Base-by-base conservation (phyloP, 306 rosid genomes). In the Citrullus amarus region DNA sequence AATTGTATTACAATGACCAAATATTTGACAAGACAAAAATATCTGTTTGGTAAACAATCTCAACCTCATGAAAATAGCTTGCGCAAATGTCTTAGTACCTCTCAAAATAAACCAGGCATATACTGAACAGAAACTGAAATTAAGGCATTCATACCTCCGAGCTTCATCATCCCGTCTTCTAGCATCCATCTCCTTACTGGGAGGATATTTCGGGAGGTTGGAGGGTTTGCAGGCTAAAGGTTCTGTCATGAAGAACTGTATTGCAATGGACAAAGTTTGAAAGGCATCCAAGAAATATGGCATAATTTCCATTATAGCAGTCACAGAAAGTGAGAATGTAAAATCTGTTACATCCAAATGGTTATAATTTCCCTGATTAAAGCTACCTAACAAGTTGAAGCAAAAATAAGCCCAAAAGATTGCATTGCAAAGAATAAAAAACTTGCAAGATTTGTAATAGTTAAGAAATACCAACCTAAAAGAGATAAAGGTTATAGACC, bases 171-270 rank as follows among this genome's bases (percentile, higher is more conserved):
- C 95, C 50, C 89, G 89, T 63, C 83, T 81, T 88, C 81, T 90
- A 67, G 91, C 95, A 68, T 90, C 95, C 80, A 90, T 88, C 86
- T 90, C 95, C 84, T 90, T 90, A 86, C 88, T 90, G 20, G 95
- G 92, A 10, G 95, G 89, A 80, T 88, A 90, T 79, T 90, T 88
- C 46, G 95, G 95, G 75, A 88, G 91, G 85, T 84, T 86, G 53
- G 92, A 88, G 58, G 95, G 95, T 80, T 87, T 79, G 36, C 92
- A 90, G 36, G 89, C 91, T 87, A 85, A 85, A 53, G 95, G 95
- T 80, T 88, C 88, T 16, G 87, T 85, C 25, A 83, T 84, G 80
- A 88, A 90, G 89, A 90, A 90, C 95, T 90, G 87, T 80, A 80
- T 54, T 63, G 48, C 67, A 84, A 74, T 80, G 81, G 84, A 80